phyloP scores from a whole-genome alignment of 257 asterid species.

The Penstemon barbatus region DNA sequence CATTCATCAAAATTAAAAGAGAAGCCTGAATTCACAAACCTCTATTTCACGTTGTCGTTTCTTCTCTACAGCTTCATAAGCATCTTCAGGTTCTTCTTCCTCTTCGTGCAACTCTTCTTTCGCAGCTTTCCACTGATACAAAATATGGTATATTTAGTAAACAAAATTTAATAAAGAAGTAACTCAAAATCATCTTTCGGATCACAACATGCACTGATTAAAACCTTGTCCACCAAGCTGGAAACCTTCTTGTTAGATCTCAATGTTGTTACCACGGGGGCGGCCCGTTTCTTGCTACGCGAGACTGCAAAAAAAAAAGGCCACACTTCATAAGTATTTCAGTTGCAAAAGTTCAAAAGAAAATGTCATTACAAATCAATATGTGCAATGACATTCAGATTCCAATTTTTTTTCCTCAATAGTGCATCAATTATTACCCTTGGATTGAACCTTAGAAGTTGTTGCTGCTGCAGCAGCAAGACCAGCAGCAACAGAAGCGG shows the following conservation, averaged over 20 bases:
- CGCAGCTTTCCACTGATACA: constrained; percentile 93
- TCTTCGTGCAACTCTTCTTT: constrained; percentile 91
- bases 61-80: constrained; percentile 72
- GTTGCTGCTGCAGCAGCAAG: constrained; percentile 45
- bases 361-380: background rate
- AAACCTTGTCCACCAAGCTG: constrained; percentile 95
- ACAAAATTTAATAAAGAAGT: background rate
- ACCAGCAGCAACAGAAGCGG: constrained; percentile 25
- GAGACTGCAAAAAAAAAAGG: constrained; percentile 42
- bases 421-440: constrained; percentile 46
- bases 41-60: constrained; percentile 85
- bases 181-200: background rate
- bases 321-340: constrained; percentile 19
- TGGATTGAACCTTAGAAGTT: constrained; percentile 57
- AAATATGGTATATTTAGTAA: constrained; percentile 2
- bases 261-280: constrained; percentile 65
- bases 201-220: constrained; percentile 12
- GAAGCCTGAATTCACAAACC: constrained; percentile 45
- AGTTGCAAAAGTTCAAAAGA: background rate
- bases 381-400: background rate
- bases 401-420: background rate
- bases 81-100: constrained; percentile 79
- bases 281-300: constrained; percentile 73
- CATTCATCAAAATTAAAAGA: background rate
- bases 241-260: constrained; percentile 94